Percentiles rank a stretch among this genome's conserved stretches.
phyloP scores from a whole-genome alignment of 352 stramenopile species.

The Globisporangium okanoganense region DNA sequence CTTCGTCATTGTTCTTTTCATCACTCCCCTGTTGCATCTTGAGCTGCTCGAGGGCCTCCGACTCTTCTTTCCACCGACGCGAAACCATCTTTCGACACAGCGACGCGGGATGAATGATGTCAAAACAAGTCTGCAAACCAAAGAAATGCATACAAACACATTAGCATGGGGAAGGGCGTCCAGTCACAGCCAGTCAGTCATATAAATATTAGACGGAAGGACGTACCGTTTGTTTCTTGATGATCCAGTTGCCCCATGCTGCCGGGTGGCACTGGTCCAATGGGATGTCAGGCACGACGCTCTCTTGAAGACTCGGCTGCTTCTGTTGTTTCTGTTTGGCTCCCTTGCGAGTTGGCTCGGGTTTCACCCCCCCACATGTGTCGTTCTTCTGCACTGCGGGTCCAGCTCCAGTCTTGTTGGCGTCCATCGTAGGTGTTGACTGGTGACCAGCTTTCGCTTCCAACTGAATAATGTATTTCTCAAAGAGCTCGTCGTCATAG shows the following conservation, averaged over 20 bases:
- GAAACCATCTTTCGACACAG: conserved; percentile 22
- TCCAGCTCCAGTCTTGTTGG: not conserved
- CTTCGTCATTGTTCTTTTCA: conserved; percentile 11
- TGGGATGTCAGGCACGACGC: conserved; percentile 35
- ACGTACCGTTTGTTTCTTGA: conserved; percentile 43
- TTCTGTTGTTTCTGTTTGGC: conserved; percentile 17
- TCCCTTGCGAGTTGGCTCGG: conserved; percentile 6
- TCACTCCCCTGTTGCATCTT: conserved; percentile 18
- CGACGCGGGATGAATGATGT: conserved; percentile 42
- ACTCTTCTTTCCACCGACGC: conserved; percentile 46
- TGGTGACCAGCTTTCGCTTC: conserved; percentile 17
- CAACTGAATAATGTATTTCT: conserved; percentile 39
- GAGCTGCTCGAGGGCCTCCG: conserved; percentile 17
- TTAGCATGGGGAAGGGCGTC: too few relatives aligned
- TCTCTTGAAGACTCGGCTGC: conserved; percentile 25
- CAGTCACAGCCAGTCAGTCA: too few relatives aligned
- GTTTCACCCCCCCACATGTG: conserved; percentile 5
- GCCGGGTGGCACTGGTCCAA: conserved; percentile 46
- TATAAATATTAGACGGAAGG: too few relatives aligned
- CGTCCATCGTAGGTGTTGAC: not conserved
- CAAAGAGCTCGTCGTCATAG: conserved; percentile 76
- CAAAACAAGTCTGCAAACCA: conserved; percentile 15
- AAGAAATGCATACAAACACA: too few relatives aligned
- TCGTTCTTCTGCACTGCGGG: not conserved
- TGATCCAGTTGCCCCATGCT: conserved; percentile 57